Percentiles rank a stretch among this genome's conserved stretches.
phyloP scores from a whole-genome alignment of 2,329 filamentous ascomycete genomes.

The Tolypocladium ophioglossoides region DNA sequence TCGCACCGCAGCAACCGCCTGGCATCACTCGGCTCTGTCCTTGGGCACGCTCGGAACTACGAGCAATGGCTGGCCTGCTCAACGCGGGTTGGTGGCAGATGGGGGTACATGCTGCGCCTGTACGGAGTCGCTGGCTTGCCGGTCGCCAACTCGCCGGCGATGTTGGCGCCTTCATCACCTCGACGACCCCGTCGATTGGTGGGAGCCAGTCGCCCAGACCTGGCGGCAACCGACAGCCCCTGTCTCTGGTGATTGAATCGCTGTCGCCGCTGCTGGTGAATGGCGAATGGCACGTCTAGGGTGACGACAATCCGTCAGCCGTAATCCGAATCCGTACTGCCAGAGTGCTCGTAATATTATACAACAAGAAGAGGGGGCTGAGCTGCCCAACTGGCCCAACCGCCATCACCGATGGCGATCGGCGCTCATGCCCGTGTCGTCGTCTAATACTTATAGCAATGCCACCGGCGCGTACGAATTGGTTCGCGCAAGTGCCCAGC shows the following conservation, averaged over 20 bases:
- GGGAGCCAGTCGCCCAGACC: neutral
- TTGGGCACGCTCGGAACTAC: neutral
- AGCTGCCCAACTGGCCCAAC: too few species aligned
- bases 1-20: neutral
- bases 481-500: neutral
- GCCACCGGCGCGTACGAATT: neutral
- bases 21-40: neutral
- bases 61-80: neutral
- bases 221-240: neutral
- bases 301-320: neutral
- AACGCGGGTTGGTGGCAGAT: neutral
- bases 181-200: neutral
- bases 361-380: too few species aligned
- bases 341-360: too few species aligned
- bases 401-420: too few species aligned
- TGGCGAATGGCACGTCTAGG: neutral
- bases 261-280: neutral
- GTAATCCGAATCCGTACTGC: too few species aligned
- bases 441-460: neutral
- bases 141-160: too few species aligned
- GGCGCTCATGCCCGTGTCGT: neutral
- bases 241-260: neutral
- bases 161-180: neutral
- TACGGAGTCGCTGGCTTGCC: too few species aligned
- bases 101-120: too few species aligned